Base-by-base conservation (phyloP, 2,329 filamentous ascomycete species). In the Dactylellina drechsleri region DNA sequence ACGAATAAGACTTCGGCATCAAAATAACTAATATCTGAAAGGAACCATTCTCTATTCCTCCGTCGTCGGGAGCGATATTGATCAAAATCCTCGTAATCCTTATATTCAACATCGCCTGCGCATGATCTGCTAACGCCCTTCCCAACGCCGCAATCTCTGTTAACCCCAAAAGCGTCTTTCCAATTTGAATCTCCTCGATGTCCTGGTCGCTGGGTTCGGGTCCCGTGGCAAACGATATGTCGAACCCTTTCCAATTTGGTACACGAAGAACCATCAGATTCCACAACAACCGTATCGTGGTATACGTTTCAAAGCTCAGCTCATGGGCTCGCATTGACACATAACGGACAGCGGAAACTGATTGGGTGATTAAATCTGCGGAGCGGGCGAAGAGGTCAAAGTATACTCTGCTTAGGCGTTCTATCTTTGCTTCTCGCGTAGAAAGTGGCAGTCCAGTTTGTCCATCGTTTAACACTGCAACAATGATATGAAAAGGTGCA, bases 11-110 rank as follows among this genome's bases (percentile, higher is more conserved):
- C 28, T 56, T 31, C 20, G 49, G 66, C 59, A 43, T 65, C 23
- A 71, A 31, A 50, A 71, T 26, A 6, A 70, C 15, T 8, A 57
- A 41, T 2, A 71, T 65, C 40, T 71, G 59, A n/a, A 71, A 64
- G 10, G 52, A 59, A 12, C 13, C n/a, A 20, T 58, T n/a, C 7
- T 47, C 12, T 47, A 8, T 13, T 2, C 50, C 57, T 6, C 16
- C 18, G 0, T 16, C 52, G 8, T 59, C 53, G 3, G 52, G 59
- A 13, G 41, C 26, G 4, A 1, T 47, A 6, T 56, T 45, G 3
- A 72, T 66, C 8, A 65, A 15, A 10, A 72, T 72, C 7, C 59
- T 72, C 15, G 43, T 7, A 50, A 65, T 59, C 26, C 28, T 60
- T 36, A 66, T 54, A n/a, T 47, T 54, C 2, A 49, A 20, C 45